phyloP scores from a whole-genome alignment of 305 asterid species.

The Ilex paraguariensis region DNA sequence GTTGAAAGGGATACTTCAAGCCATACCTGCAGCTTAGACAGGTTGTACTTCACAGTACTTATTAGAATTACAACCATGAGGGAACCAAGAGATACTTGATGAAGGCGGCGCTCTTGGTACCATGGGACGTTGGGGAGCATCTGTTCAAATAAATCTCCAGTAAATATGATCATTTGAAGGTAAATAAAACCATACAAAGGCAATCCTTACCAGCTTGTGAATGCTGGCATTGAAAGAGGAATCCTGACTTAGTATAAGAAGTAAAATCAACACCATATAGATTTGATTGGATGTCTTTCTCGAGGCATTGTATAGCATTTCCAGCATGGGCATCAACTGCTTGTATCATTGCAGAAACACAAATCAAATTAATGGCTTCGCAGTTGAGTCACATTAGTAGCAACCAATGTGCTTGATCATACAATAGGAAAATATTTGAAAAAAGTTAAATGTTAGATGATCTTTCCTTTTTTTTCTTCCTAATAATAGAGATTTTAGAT shows the following conservation, averaged over 20 bases:
- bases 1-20: constrained; percentile 22
- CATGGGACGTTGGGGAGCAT: constrained; percentile 82
- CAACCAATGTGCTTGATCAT: too few species aligned
- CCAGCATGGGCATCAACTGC: constrained; percentile 97
- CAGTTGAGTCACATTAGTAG: too few species aligned
- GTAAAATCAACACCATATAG: constrained; percentile 89
- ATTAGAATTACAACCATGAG: constrained; percentile 86
- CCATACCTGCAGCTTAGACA: constrained; percentile 85
- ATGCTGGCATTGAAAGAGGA: constrained; percentile 91
- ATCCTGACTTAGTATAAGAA: constrained; percentile 97
- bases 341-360: constrained; percentile 19
- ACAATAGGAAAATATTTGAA: too few species aligned
- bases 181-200: constrained; percentile 8
- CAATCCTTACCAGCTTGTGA: constrained; percentile 68
- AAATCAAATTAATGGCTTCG: too few species aligned
- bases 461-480: too few species aligned
- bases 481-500: too few species aligned
- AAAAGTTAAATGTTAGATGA: too few species aligned
- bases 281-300: constrained; percentile 85
- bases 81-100: constrained; percentile 92
- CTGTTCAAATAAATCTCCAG: constrained; percentile 32
- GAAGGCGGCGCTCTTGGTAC: constrained; percentile 90
- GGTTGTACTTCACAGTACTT: constrained; percentile 85
- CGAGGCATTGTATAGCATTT: constrained; percentile 80
- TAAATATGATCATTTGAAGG: not conserved